Conservation (phyloP, 805 yeast genomes). For the Kodamaea hsintzibuensis region DNA sequence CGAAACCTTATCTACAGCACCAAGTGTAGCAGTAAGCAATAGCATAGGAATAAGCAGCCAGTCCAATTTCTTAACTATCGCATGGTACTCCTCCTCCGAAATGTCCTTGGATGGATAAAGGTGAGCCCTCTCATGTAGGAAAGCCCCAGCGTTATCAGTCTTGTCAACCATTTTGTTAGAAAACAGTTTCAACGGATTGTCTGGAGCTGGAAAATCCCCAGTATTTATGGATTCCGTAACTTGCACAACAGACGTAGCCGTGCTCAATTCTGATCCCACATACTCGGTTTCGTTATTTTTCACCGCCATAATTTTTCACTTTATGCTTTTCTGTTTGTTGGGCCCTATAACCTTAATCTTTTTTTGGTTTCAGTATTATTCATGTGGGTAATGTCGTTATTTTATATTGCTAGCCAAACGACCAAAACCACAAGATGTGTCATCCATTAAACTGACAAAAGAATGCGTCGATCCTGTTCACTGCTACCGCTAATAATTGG, state of each 20-base stretch:
- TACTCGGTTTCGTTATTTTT: neutral
- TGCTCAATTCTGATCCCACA: neutral
- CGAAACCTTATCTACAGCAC: conserved; percentile 11
- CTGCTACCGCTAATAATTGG: neutral
- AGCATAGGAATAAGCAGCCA: conserved; percentile 12
- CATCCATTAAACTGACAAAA: neutral
- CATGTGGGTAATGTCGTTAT: neutral
- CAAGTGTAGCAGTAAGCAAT: conserved; percentile 12
- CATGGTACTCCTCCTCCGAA: neutral
- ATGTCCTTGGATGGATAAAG: neutral
- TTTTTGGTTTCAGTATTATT: neutral
- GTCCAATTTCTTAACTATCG: conserved; percentile 12
- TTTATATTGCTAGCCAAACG: neutral
- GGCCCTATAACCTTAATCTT: neutral
- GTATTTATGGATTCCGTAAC: neutral
- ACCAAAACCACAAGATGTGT: neutral
- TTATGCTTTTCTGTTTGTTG: neutral
- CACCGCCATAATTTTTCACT: conserved; percentile 1
- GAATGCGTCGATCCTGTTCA: neutral
- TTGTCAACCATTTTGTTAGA: neutral
- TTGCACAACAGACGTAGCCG: neutral
- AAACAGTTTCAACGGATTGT: neutral
- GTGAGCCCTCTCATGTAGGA: conserved; percentile 1
- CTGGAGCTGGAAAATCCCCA: neutral
- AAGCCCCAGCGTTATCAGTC: conserved; percentile 7